These are phyloP conservation scores for Populus hybrid DNA, from an alignment of 441 rosid species.

Conservation along the genomic window DNA sequence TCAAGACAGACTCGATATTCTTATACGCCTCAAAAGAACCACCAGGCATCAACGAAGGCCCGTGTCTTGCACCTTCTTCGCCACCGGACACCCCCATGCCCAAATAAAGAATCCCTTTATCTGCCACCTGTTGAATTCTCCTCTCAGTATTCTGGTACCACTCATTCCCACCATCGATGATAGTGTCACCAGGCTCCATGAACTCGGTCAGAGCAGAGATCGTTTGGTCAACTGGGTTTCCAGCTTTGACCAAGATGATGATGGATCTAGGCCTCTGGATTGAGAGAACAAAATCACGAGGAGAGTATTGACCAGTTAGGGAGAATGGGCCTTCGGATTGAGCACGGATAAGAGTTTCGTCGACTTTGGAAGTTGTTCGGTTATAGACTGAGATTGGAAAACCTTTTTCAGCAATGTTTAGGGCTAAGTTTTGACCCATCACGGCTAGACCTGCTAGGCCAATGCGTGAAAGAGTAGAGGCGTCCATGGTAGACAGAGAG, in stretches of 20 bases:
- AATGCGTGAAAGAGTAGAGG: slow-evolving; percentile 32
- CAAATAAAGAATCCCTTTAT: slow-evolving; percentile 62
- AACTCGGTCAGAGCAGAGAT: slow-evolving; percentile 68
- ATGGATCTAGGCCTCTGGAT: slow-evolving; percentile 81
- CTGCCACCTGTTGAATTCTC: slow-evolving; percentile 53
- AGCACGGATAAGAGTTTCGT: slow-evolving; percentile 57
- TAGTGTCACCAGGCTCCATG: slow-evolving; percentile 78
- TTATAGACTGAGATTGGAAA: no score
- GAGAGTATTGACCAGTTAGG: slow-evolving; percentile 60
- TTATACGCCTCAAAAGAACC: slow-evolving; percentile 74
- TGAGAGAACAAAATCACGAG: slow-evolving; percentile 89
- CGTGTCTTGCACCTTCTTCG: slow-evolving; percentile 88
- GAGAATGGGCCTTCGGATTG: slow-evolving; percentile 66
- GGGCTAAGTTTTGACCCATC: no score
- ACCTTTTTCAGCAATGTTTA: no score
- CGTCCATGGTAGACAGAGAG: slow-evolving; percentile 38
- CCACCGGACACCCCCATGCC: slow-evolving; percentile 98
- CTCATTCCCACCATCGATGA: slow-evolving; percentile 94
- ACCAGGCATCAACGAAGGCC: slow-evolving; percentile 95
- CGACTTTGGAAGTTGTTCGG: no score
- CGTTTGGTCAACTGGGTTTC: slow-evolving; percentile 87
- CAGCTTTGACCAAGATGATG: slow-evolving; percentile 94
- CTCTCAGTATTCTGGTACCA: slow-evolving; percentile 93
- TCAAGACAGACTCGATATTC: slow-evolving; percentile 63
- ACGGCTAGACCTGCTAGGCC: no score